Evolutionary conservation across 768 basidiomycete species (phyloP).

Genomic region (Lepiota brunneoincarnata): DNA sequence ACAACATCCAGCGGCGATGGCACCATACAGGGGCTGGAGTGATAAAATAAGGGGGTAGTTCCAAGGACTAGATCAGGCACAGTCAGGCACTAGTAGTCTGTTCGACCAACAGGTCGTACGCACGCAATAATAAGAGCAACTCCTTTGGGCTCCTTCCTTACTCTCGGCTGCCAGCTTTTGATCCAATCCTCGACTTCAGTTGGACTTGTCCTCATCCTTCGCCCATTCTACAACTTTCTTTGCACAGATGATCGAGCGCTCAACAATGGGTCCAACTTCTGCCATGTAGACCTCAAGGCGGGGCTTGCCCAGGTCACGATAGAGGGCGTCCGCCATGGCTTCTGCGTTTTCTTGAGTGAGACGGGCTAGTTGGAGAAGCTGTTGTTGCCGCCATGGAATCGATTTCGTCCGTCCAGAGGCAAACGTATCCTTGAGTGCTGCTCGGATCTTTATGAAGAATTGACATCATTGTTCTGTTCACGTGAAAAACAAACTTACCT

Average conservation of each 20-base stretch:
- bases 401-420: conserved; percentile 21
- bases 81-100: not conserved
- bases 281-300: conserved; percentile 33
- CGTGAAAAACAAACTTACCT: not conserved
- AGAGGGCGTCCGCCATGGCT: conserved; percentile 45
- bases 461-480: not conserved
- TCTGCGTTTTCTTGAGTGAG: conserved; percentile 62
- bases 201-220: conserved; percentile 34
- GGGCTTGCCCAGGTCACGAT: conserved; percentile 49
- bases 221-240: conserved; percentile 59
- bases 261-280: conserved; percentile 46
- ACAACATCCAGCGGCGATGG: conserved; percentile 74
- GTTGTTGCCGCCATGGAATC: conserved; percentile 59
- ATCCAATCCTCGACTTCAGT: conserved; percentile 41
- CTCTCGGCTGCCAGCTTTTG: conserved; percentile 47
- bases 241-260: conserved; percentile 40
- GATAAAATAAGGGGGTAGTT: conserved; percentile 60
- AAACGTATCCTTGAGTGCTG: conserved; percentile 1
- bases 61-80: conserved; percentile 46
- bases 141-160: conserved; percentile 60
- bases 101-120: conserved; percentile 20
- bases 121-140: conserved; percentile 60
- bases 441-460: not conserved
- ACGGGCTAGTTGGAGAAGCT: conserved; percentile 60
- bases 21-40: conserved; percentile 62